Evolutionary conservation across 2,329 filamentous ascomycete species (phyloP).

Genomic region (Curvularia spicifera): DNA sequence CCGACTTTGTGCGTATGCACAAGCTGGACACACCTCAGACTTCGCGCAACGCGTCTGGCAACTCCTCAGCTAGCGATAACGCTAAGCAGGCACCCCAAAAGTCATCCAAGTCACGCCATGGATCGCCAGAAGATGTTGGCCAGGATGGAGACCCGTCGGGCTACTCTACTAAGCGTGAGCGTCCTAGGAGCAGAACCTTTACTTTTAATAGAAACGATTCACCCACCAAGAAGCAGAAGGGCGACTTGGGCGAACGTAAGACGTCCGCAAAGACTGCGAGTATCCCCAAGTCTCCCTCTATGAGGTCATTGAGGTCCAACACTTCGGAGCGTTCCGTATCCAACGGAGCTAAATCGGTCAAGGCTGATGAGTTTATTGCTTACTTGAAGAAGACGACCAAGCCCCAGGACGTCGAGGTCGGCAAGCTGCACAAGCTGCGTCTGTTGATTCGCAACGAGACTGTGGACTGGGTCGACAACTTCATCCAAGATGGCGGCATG

Average conservation of each 20-base stretch:
- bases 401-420: constrained; percentile 87
- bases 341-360: constrained; percentile 75
- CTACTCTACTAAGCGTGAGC: constrained; percentile 52
- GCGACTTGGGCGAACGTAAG: constrained; percentile 61
- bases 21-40: constrained; percentile 65
- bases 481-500: constrained; percentile 90
- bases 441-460: constrained; percentile 92
- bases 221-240: constrained; percentile 75
- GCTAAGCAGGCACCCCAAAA: constrained; percentile 54
- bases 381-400: constrained; percentile 83
- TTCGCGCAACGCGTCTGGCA: constrained; percentile 56
- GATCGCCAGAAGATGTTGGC: constrained; percentile 31
- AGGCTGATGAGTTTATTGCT: constrained; percentile 82
- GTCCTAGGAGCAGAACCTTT: constrained; percentile 76
- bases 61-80: constrained; percentile 48
- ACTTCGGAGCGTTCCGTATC: constrained; percentile 66
- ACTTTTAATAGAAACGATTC: constrained; percentile 77
- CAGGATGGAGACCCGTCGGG: constrained; percentile 20
- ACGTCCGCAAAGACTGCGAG: constrained; percentile 73
- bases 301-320: constrained; percentile 61
- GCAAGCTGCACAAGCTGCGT: constrained; percentile 90
- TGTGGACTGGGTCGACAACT: constrained; percentile 91
- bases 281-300: constrained; percentile 67
- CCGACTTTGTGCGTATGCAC: constrained; percentile 92
- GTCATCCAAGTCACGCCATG: constrained; percentile 43